These are phyloP conservation scores for Harringtonia aguacate DNA, from an alignment of 2,329 filamentous ascomycete species.

Conservation along the genomic window DNA sequence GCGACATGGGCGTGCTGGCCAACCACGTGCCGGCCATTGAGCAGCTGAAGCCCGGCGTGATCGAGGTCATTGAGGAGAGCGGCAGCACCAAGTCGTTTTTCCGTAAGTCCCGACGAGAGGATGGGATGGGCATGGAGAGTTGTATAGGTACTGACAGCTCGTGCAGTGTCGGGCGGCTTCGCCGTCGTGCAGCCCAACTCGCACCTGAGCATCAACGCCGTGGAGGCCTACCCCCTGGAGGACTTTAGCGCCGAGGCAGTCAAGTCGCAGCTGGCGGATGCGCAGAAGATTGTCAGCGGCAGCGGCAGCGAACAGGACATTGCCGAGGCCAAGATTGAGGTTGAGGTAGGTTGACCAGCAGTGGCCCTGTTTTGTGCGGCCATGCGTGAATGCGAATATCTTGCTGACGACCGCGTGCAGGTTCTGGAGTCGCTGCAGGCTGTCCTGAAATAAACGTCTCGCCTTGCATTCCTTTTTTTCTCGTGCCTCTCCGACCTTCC, in stretches of 20 bases:
- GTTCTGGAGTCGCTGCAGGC: conserved; percentile 77
- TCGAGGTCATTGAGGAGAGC: conserved; percentile 92
- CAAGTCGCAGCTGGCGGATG: conserved; percentile 81
- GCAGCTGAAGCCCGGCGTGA: conserved; percentile 92
- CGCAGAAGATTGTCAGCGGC: conserved; percentile 87
- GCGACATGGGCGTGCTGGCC: conserved; percentile 98
- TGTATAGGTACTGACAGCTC: background rate
- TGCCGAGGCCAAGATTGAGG: conserved; percentile 97
- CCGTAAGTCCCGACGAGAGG: conserved; percentile 51
- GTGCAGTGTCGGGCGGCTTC: conserved; percentile 85
- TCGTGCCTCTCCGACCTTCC: background rate
- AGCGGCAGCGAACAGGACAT: conserved; percentile 93
- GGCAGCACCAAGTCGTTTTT: conserved; percentile 94
- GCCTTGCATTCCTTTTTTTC: background rate
- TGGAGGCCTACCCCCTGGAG: conserved; percentile 89
- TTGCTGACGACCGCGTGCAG: conserved; percentile 27
- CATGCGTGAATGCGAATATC: too few relatives aligned
- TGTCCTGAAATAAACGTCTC: conserved; percentile 57
- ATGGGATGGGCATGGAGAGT: background rate
- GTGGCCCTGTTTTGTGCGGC: too few relatives aligned
- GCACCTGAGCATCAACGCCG: conserved; percentile 92
- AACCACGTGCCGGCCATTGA: conserved; percentile 98
- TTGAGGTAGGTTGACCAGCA: conserved; percentile 77
- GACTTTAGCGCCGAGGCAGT: conserved; percentile 93
- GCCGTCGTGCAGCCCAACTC: conserved; percentile 95